Evolutionary conservation across 2,329 filamentous ascomycete genomes (phyloP), one percentile per base, ranked within the genome.

Genomic region (Fusarium palustre): DNA sequence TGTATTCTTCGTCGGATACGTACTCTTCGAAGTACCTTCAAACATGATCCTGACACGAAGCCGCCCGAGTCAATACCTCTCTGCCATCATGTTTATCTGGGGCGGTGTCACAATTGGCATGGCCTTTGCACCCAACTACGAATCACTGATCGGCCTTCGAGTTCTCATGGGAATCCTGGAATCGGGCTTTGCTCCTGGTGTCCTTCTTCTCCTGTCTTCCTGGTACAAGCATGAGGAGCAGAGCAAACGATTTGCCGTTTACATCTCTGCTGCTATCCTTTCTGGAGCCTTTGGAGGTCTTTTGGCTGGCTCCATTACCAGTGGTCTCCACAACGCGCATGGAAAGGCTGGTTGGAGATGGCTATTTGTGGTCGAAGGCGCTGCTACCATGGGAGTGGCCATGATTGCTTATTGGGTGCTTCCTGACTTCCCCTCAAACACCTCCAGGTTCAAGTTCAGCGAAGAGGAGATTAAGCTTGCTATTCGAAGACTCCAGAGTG

Each of bases 1-100:
- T 10, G 33, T 49, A 7, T 55, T 55, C 24, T 55, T 55, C 31
- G 53, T 48, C 16, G 53, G 53, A 13, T 55, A 55, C n/a, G 33
- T 55, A 1, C 13, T 55, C 31, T 47, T 47, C 2, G 41, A 55
- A n/a, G 41, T 47, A 1, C 53, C 53, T 0, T 47, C 53, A 10
- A 55, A 55, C 11, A 55, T 55, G 53, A 55, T 55, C n/a, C 24
- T 55, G 3, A 36, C 33, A 18, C 33, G 33, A n/a, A 36, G 33
- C 4, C 33, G 33, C 5, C 33, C 33, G 9, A 36, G 33, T 6
- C 33, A 36, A 36, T 36, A 36, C 1, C 33, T 36, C 3, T 18
- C 33, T 18, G 33, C 33, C 33, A 36, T 36, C 33, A 36, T 36
- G 33, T 36, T 36, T n/a, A 36, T 36, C 33, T 36, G 33, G 33